Conservation (phyloP, 345 rosid genomes). For the Stellera chamaejasme region DNA sequence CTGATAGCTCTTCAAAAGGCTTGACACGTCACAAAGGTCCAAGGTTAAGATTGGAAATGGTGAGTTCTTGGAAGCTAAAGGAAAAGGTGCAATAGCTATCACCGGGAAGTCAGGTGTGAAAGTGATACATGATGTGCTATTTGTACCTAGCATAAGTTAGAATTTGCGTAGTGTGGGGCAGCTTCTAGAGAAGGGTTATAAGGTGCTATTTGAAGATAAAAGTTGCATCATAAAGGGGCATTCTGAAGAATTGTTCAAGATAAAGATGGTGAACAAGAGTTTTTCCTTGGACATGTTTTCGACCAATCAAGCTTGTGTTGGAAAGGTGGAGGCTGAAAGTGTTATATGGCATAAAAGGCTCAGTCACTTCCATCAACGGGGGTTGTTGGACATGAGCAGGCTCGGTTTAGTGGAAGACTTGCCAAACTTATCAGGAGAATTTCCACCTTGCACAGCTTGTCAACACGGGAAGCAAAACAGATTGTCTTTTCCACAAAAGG, state of each 20-base stretch:
- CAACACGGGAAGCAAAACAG: neutral
- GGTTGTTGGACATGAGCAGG: neutral
- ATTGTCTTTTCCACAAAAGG: too few relatives aligned
- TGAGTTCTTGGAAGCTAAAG: too few relatives aligned
- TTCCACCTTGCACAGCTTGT: neutral
- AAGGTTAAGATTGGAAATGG: too few relatives aligned
- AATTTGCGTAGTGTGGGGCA: neutral
- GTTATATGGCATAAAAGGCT: neutral
- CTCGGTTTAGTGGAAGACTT: neutral
- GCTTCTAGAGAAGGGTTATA: neutral
- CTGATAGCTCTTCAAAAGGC: neutral
- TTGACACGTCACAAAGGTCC: neutral
- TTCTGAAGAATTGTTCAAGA: neutral
- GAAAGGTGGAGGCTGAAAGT: neutral
- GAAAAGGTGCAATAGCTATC: too few relatives aligned
- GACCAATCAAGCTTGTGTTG: too few relatives aligned
- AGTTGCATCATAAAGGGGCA: neutral
- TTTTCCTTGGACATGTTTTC: neutral
- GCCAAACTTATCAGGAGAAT: neutral
- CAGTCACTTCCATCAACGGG: neutral
- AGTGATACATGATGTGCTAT: too few relatives aligned
- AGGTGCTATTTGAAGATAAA: neutral
- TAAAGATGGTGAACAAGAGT: neutral
- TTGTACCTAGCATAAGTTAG: too few relatives aligned
- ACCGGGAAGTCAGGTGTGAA: too few relatives aligned